Conservation (phyloP, 345 rosid species). For the Syzygium aqueum region DNA sequence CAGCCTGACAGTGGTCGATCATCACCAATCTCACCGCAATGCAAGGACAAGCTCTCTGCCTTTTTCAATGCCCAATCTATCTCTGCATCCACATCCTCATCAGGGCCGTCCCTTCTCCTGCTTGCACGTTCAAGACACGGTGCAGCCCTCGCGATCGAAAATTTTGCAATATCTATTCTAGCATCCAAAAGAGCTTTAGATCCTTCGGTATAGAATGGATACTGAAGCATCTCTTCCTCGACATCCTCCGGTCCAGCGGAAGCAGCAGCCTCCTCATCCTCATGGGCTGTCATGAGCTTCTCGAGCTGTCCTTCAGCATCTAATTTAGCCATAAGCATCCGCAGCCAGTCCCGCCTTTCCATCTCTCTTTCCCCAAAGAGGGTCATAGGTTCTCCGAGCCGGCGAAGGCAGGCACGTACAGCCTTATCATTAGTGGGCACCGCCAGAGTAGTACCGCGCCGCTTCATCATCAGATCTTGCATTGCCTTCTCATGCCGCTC, state of each 20-base stretch:
- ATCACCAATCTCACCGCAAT: slow-evolving; percentile 81
- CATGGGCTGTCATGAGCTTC: too few relatives aligned
- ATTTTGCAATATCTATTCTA: slow-evolving; percentile 71
- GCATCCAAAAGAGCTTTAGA: slow-evolving; percentile 62
- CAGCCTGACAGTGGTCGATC: slow-evolving; percentile 88
- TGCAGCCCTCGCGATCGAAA: slow-evolving; percentile 59
- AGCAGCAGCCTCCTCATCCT: too few relatives aligned
- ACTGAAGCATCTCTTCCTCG: slow-evolving; percentile 55
- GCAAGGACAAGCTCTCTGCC: slow-evolving; percentile 56
- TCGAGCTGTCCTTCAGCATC: too few relatives aligned
- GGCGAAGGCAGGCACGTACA: too few relatives aligned
- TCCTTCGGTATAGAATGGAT: slow-evolving; percentile 82
- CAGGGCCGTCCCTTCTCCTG: slow-evolving; percentile 82
- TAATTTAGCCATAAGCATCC: too few relatives aligned
- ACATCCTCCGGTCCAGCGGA: slow-evolving; percentile 32
- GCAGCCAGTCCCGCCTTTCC: too few relatives aligned
- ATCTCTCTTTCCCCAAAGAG: too few relatives aligned
- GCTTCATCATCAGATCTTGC: too few relatives aligned
- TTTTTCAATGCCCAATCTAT: slow-evolving; percentile 60
- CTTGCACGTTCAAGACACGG: slow-evolving; percentile 51
- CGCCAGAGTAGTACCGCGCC: too few relatives aligned
- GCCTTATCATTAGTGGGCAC: too few relatives aligned
- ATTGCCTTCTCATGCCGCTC: too few relatives aligned
- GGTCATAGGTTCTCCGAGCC: too few relatives aligned
- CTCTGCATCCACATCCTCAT: slow-evolving; percentile 87